Percentiles rank a stretch among this genome's conserved stretches.
phyloP scores from a whole-genome alignment of 768 basidiomycete genomes.

The Cyclocybe aegerita region DNA sequence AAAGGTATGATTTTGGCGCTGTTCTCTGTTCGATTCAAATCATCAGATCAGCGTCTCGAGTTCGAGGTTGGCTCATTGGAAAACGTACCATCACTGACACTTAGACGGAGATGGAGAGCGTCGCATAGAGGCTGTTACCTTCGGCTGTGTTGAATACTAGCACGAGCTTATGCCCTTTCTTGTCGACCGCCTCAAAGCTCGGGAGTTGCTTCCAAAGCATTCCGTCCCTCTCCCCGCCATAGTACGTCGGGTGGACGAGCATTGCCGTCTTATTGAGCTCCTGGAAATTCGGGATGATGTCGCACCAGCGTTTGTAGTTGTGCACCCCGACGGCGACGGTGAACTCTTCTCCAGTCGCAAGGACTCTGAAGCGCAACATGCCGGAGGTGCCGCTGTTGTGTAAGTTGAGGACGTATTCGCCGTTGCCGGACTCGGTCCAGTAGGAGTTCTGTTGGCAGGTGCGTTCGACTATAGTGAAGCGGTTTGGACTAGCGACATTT shows the following conservation, averaged over 20 bases:
- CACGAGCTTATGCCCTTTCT: neutral
- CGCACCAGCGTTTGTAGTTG: slow-evolving; percentile 38
- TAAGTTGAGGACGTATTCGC: slow-evolving; percentile 21
- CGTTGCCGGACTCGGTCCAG: slow-evolving; percentile 29
- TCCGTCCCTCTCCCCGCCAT: slow-evolving; percentile 4
- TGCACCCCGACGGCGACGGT: slow-evolving; percentile 34
- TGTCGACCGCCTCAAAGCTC: neutral
- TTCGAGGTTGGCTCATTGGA: no score
- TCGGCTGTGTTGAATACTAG: slow-evolving; percentile 3
- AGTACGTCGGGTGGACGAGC: slow-evolving; percentile 27
- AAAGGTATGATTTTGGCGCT: no score
- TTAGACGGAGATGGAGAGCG: no score
- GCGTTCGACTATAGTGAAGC: no score
- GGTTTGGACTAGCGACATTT: no score
- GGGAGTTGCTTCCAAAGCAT: slow-evolving; percentile 3
- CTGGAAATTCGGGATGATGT: slow-evolving; percentile 30
- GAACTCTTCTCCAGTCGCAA: slow-evolving; percentile 27
- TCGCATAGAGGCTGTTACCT: slow-evolving; percentile 1
- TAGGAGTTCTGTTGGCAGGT: no score
- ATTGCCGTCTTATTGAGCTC: slow-evolving; percentile 16
- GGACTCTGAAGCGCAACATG: slow-evolving; percentile 26
- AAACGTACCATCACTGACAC: no score
- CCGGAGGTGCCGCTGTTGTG: slow-evolving; percentile 28
- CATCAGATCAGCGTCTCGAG: no score
- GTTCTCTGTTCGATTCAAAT: no score